Evolutionary conservation across 345 rosid genomes (phyloP), one percentile per base, ranked within the genome.

Genomic region (Arabis alpina): DNA sequence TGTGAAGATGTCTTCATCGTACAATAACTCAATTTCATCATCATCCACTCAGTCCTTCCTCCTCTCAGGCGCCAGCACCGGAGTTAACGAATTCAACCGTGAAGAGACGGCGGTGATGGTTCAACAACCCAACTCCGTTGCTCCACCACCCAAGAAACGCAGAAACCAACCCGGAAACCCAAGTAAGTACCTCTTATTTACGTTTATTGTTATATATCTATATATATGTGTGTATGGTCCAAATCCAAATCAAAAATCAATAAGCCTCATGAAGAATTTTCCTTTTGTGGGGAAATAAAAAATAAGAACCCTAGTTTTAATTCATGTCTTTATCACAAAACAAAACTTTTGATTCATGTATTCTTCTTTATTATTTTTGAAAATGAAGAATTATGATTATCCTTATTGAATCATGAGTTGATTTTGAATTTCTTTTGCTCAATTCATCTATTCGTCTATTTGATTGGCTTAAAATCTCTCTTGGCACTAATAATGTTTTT

Each of bases 141-240:
- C 85, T 66, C 83, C 79, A 43, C 83, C 87, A 7, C 87, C 75
- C 36, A 89, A 87, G 83, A 89, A 79, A 59, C 85, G 80, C 70
- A 83, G 92, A 80, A 87, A 89, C 70, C 95, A 87, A 66, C 88
- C 95, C 1, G 95, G 95, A 77, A 82, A 78, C 59, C 90, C 95
- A 80, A 79, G 95, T 76, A 83, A 85, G 82, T 84, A 48, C 48
- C 82, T 61, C 69, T n/a, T 32, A 10, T 10, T 1, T 19, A 34
- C 32, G 34, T 52, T 28, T 19, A 43, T 62, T 42, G 37, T 8
- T 52, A 49, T 25, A 53, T 23, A 30, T 50, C 23, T 4, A 25
- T 14, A 62, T 14, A 55, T 49, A 8, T 47, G 5, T 30, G 41
- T 61, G 8, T 30, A 32, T 51, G 11, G 34, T 63, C 54, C 4